Percentiles rank a stretch among this genome's conserved stretches.
Evolutionary conservation across 2,329 filamentous ascomycete species (phyloP).

Genomic region (Sarocladiaceae sp.): DNA sequence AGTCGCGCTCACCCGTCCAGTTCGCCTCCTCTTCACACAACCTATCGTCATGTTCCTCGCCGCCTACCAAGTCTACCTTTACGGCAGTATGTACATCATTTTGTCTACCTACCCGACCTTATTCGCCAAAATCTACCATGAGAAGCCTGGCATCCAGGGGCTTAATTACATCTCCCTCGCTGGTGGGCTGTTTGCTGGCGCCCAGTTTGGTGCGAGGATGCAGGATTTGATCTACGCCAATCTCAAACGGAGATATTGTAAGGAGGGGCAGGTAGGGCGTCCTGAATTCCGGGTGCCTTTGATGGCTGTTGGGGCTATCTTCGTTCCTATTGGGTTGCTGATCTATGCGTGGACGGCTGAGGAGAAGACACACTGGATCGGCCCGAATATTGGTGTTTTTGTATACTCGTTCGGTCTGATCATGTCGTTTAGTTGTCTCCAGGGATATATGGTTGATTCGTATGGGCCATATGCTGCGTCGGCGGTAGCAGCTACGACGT

Average conservation of each 20-base stretch:
- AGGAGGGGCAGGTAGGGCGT: slow-evolving; percentile 27
- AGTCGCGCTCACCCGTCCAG: slow-evolving; percentile 61
- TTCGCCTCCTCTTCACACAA: slow-evolving; percentile 55
- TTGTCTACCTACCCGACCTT: slow-evolving; percentile 46
- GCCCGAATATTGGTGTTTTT: slow-evolving; percentile 38
- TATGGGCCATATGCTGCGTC: slow-evolving; percentile 43
- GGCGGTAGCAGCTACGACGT: slow-evolving; percentile 38
- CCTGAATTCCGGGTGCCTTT: slow-evolving; percentile 39
- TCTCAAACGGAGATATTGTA: slow-evolving; percentile 25
- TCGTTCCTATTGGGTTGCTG: slow-evolving; percentile 38
- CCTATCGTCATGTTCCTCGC: slow-evolving; percentile 61
- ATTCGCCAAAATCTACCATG: slow-evolving; percentile 54
- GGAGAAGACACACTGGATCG: slow-evolving; percentile 38
- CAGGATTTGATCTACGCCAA: slow-evolving; percentile 40
- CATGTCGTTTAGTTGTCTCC: slow-evolving; percentile 50
- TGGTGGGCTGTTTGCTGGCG: slow-evolving; percentile 23
- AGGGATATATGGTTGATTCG: slow-evolving; percentile 42
- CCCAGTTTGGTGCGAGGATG: slow-evolving; percentile 35
- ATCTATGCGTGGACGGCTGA: slow-evolving; percentile 43
- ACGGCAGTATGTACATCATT: slow-evolving; percentile 56
- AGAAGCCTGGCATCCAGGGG: slow-evolving; percentile 45
- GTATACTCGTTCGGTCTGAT: slow-evolving; percentile 36
- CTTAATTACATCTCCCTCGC: slow-evolving; percentile 26
- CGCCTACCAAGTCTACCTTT: slow-evolving; percentile 61
- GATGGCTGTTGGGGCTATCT: slow-evolving; percentile 34